phyloP scores from a whole-genome alignment of 2,329 filamentous ascomycete species.

The Sphaerulina musiva region DNA sequence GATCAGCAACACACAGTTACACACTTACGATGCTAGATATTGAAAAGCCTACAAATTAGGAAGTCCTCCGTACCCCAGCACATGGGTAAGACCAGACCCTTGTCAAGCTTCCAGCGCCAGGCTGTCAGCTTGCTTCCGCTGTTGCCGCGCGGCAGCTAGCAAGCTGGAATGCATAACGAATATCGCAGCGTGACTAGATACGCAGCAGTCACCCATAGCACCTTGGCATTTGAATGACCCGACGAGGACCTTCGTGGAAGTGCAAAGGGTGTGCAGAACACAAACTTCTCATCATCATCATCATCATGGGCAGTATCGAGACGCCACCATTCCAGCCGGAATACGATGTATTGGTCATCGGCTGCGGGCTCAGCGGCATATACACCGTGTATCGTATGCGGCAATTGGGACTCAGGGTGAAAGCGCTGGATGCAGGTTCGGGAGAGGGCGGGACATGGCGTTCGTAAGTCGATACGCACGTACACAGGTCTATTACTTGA shows the following conservation, averaged over 20 bases:
- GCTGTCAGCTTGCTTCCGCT: no score
- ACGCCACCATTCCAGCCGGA: slow-evolving; percentile 4
- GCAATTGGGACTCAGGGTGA: slow-evolving; percentile 35
- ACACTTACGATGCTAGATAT: no score
- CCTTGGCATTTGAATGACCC: not conserved
- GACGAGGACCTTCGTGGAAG: not conserved
- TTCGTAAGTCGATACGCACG: slow-evolving; percentile 10
- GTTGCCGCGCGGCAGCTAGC: no score
- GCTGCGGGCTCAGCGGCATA: slow-evolving; percentile 40
- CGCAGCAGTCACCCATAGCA: not conserved
- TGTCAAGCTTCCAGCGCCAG: no score
- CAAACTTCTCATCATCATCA: not conserved
- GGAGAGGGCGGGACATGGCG: slow-evolving; percentile 44
- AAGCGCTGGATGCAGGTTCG: slow-evolving; percentile 39
- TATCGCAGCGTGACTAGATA: no score
- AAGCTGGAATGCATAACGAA: no score
- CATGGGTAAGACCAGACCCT: no score
- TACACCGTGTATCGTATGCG: slow-evolving; percentile 39
- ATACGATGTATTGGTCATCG: slow-evolving; percentile 39
- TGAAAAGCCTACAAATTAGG: no score
- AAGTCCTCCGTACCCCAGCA: no score
- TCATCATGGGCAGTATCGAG: slow-evolving; percentile 13
- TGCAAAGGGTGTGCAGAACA: not conserved
- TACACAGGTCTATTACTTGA: not conserved
- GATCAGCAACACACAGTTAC: no score